phyloP scores from a whole-genome alignment of 345 rosid genomes.

The Hypericum perforatum region DNA sequence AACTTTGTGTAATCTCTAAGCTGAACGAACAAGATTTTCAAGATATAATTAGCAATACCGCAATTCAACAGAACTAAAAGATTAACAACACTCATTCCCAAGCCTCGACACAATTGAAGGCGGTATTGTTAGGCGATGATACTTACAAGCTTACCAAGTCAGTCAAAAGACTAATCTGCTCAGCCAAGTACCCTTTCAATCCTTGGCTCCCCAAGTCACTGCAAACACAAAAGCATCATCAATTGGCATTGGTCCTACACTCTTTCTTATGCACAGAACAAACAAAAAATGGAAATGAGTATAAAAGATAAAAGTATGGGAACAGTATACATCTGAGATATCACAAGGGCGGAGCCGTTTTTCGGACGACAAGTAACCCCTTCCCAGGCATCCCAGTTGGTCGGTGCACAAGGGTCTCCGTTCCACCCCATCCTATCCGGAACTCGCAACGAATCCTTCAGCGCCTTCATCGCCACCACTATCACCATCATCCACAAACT shows the following conservation, averaged over 20 bases:
- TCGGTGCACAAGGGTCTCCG: conserved; percentile 99
- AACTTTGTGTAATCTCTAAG: no score
- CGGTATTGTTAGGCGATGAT: conserved; percentile 17
- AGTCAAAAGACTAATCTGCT: conserved; percentile 65
- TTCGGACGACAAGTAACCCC: conserved; percentile 74
- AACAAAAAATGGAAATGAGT: not conserved
- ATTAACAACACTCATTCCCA: no score
- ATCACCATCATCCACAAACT: conserved; percentile 13
- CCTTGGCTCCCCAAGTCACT: conserved; percentile 95
- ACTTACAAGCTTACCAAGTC: conserved; percentile 88
- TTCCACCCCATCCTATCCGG: conserved; percentile 99
- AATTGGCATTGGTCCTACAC: not conserved
- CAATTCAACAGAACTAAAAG: no score
- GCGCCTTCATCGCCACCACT: conserved; percentile 82
- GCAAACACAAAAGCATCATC: conserved; percentile 11
- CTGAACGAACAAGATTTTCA: no score
- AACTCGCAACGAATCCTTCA: conserved; percentile 77
- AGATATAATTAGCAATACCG: no score
- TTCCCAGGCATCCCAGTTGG: conserved; percentile 98
- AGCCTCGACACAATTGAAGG: not conserved
- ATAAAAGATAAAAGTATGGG: not conserved
- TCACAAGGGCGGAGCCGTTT: conserved; percentile 56
- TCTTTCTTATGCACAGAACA: not conserved
- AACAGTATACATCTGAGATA: conserved; percentile 61
- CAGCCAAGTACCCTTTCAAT: conserved; percentile 77